Evolutionary conservation across 140 eudicot species (phyloP), one percentile per base, ranked within the genome.

Genomic region (Oenanthe javanica): DNA sequence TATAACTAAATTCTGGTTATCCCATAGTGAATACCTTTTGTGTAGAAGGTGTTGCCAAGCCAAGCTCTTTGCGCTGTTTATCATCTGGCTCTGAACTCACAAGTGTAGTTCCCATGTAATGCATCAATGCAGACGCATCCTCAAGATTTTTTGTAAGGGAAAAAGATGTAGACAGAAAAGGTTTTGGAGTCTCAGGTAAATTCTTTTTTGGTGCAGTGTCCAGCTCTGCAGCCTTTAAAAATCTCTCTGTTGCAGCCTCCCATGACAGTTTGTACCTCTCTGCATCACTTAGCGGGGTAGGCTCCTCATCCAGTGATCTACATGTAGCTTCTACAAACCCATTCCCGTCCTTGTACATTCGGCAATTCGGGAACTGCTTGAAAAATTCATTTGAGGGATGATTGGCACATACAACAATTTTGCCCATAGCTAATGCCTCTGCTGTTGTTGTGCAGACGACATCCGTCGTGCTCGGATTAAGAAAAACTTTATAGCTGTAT

Each of bases 401-500:
- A 76, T 92, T 88, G 63, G 99, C 99, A n/a, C 99, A 95, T 18
- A 95, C 85, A 38, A 95, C 97, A 72, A 95, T 92, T 82, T 95
- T 92, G 84, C 99, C 99, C 99, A 90, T 95, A 9, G 99, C 99
- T 38, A 95, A 75, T 63, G 97, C 99, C 85, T 95, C 99, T 9
- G 97, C 99, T 7, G 96, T 89, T 66, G 99, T 91, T 63, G 99
- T 95, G 81, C 99, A 95, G 76, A 95, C 91, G n/a, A 95, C 99
- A 61, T 95, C 99, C 11, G 99, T 92, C 16, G 99, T 95, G 91
- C 99, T 95, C 77, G 99, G 99, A 77, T 95, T 95, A 73, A 95
- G 75, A 86, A 95, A 91, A 88, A 95, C 97, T 86, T 92, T 95
- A 78, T 95, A 95, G 81, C 99, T 95, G 91, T 52, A 76, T 23